A percentile compares a stretch with the other conserved stretches of the same genome.
These are phyloP conservation scores for Pestalotiopsis sp. DNA, from an alignment of 2,329 filamentous ascomycete genomes.

Conservation along the genomic window DNA sequence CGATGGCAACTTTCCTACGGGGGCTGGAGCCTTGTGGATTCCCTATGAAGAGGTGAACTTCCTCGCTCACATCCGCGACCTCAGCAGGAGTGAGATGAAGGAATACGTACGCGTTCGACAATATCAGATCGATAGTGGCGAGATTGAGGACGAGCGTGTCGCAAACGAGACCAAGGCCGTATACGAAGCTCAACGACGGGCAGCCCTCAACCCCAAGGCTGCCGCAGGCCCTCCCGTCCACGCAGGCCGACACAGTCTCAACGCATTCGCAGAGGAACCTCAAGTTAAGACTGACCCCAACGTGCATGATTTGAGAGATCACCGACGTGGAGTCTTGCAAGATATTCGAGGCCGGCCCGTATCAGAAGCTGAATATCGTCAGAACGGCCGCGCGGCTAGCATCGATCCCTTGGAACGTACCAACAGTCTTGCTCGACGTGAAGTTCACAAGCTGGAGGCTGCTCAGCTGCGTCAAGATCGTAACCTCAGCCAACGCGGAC, in stretches of 20 bases:
- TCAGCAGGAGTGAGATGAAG: constrained; percentile 58
- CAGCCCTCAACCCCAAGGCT: constrained; percentile 31
- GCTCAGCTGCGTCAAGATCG: constrained; percentile 51
- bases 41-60: constrained; percentile 62
- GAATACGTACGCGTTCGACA: constrained; percentile 65
- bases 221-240: constrained; percentile 12
- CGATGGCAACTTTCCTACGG: constrained; percentile 60
- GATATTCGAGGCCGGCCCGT: constrained; percentile 31
- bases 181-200: constrained; percentile 47
- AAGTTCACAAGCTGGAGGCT: constrained; percentile 52
- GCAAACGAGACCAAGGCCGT: constrained; percentile 55
- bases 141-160: constrained; percentile 45
- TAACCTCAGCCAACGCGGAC: constrained; percentile 41
- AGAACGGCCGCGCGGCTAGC: constrained; percentile 31
- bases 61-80: constrained; percentile 51
- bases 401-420: constrained; percentile 45
- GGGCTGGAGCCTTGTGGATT: constrained; percentile 63
- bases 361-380: constrained; percentile 36
- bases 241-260: constrained; percentile 16
- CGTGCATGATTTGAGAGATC: constrained; percentile 23
- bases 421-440: constrained; percentile 48
- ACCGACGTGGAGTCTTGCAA: background rate
- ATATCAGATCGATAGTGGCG: constrained; percentile 55
- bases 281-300: constrained; percentile 13
- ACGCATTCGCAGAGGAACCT: constrained; percentile 17